Evolutionary conservation across 2,329 filamentous ascomycete species (phyloP), one percentile per base, ranked within the genome.

Genomic region (Penicillium sp.): DNA sequence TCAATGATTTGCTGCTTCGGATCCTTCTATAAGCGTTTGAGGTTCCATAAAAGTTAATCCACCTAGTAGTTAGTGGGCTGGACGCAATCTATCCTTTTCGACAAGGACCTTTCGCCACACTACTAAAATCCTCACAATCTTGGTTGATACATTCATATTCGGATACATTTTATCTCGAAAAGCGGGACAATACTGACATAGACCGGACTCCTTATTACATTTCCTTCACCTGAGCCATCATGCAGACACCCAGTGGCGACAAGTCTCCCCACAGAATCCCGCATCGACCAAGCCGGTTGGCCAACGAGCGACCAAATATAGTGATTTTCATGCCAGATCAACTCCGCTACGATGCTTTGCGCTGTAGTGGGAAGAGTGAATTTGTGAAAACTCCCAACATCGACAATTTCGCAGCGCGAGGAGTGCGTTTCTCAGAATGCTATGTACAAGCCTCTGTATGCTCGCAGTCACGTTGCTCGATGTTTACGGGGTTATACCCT

Each of bases 311-410:
- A 14, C 48, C 48, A 23, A 51, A 51, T 24, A 16, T 51, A 4
- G 31, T 51, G 42, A 75, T 79, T 7, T 80, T 79, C 56, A 79
- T 80, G 77, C 78, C 77, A 3, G 77, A 80, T 45, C 78, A 80
- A 63, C 67, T 80, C 3, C 73, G 77, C 9, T 78, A 75, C 40
- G 78, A 80, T 58, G 71, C 76, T 1, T 62, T 79, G 0, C 71
- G 72, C 0, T 77, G 72, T 40, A 69, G 69, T 2, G 65, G 63
- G 4, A 28, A 13, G 13, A 34, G 63, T 10, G 31, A 14, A 9
- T 23, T 44, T 37, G 40, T 51, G 11, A 7, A 37, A 3, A 51
- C 48, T n/a, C 48, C 48, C 9, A 77, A 79, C 44, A 76, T 79
- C 14, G 76, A 79, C 52, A 67, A 71, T 9, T 78, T 80, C 57